phyloP scores from a whole-genome alignment of 805 yeast genomes.

The Pichia californica region DNA sequence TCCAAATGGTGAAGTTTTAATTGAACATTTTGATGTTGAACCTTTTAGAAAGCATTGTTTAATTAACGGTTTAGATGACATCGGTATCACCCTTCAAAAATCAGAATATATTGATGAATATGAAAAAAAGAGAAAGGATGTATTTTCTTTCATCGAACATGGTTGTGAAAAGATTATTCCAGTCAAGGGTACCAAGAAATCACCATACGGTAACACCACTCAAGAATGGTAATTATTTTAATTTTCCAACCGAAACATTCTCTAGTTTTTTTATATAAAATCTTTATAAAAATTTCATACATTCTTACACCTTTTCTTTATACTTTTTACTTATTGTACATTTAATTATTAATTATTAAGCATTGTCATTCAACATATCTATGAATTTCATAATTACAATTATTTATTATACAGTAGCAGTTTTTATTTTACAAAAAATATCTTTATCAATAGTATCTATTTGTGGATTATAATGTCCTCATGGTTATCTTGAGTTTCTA shows the following conservation, averaged over 20 bases:
- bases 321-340: not conserved
- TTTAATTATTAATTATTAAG: too few species aligned
- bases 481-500: slow-evolving; percentile 30
- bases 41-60: slow-evolving; percentile 91
- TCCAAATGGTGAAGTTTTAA: slow-evolving; percentile 63
- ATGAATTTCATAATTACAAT: too few species aligned
- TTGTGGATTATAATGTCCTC: slow-evolving; percentile 32
- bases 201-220: slow-evolving; percentile 57
- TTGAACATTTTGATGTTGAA: slow-evolving; percentile 82
- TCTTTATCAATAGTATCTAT: slow-evolving; percentile 12
- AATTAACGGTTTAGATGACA: slow-evolving; percentile 92
- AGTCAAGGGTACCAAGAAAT: slow-evolving; percentile 59
- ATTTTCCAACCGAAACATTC: too few species aligned
- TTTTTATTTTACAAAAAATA: too few species aligned
- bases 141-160: slow-evolving; percentile 89
- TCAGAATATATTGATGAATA: slow-evolving; percentile 68
- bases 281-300: not conserved
- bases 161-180: slow-evolving; percentile 63
- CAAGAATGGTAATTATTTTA: slow-evolving; percentile 58
- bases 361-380: too few species aligned
- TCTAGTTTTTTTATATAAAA: too few species aligned
- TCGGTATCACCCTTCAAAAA: slow-evolving; percentile 89
- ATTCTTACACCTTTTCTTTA: not conserved
- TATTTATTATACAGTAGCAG: too few species aligned
- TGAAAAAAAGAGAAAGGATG: slow-evolving; percentile 70